Base-by-base conservation (phyloP, 2,329 filamentous ascomycete genomes). In the Raffaelea albimanens region DNA sequence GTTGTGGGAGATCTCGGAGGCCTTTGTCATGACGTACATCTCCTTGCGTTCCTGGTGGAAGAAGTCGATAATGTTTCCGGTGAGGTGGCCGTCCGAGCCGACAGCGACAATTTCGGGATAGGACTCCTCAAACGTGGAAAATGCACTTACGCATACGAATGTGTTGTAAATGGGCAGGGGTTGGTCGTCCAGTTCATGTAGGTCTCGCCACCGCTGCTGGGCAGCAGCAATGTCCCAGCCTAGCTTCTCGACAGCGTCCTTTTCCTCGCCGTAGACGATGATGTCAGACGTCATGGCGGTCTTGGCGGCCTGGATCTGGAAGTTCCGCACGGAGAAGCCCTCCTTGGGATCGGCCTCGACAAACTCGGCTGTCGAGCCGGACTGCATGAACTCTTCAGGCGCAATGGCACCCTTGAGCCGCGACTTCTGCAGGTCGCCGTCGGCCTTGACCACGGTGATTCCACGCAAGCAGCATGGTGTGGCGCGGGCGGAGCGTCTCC, bases 301-400 rank as follows among this genome's bases (percentile, higher is more conserved):
- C 63, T 98, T 98, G 50, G 85, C 85, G 0, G 87, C 78, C 64
- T 98, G 93, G 36, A 97, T 97, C 58, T 97, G 91, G 61, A 98
- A 98, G 63, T 97, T 97, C 41, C 93, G 81, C 40, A 97, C 90
- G 4, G 88, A 95, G 61, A 97, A 97, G 9, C 93, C 93, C 55
- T 95, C 87, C 48, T 71, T 77, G 1, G 93, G 93, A 59, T 98
- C 93, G 38, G 83, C 76, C 40, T 95, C 87, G 51, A 89, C 68
- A 59, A 98, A 95, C 20, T 81, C 73, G 40, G 76, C 66, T 16
- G 67, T 65, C 3, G 59, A 60, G 3, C 63, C 62, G 0, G 69
- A 57, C 34, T 80, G 73, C 49, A 97, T 65, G 40, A 97, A 73
- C 63, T 97, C 93, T 2, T 86, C 78, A 0, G 89, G 85, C 3